Evolutionary conservation across 148 eudicot species (phyloP), one percentile per base, ranked within the genome.

Genomic region (Chenopodium quinoa): DNA sequence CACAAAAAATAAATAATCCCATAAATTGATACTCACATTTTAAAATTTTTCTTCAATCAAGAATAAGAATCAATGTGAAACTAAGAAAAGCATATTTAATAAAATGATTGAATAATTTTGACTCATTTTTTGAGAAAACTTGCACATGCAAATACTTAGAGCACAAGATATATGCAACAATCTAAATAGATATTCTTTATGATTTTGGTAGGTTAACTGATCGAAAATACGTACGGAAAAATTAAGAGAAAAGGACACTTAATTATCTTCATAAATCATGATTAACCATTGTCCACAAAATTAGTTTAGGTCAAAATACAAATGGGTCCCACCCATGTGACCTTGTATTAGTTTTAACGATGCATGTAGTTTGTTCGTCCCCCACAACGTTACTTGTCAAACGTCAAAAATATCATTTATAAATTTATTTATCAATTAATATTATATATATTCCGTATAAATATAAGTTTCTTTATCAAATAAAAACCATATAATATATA

Each of bases 291-390:
- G 44, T n/a, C 71, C 71, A 67, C 71, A 25, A 67, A 27, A 29
- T 27, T 4, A 44, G 19, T 47, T 11, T 10, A 10, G 58, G 23
- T 46, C 60, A 23, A 16, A 70, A 34, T 20, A n/a, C 48, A 40
- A 37, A 37, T 5, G 31, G 74, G 74, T 34, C 74, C 76, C 47
- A 73, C 76, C 76, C 76, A 73, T 73, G 76, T 73, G 76, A 23
- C 37, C 31, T 17, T 73, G 27, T n/a, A 44, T 72, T 23, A 40
- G 44, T 40, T 40, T 7, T 40, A 40, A 6, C 44, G 75, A 37
- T 72, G 50, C 75, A 72, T 72, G 75, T 72, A 72, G 69, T 40
- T 72, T 44, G 25, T 44, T 72, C 2, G 52, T 65, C 69, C 27
- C 75, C 75, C 52, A 40, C 75, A 72, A 72, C 5, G 9, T 46